A percentile compares a stretch with the other conserved stretches of the same genome.
Conservation (phyloP, 495 filamentous ascomycete genomes). For the Pyrenula aspistea region DNA sequence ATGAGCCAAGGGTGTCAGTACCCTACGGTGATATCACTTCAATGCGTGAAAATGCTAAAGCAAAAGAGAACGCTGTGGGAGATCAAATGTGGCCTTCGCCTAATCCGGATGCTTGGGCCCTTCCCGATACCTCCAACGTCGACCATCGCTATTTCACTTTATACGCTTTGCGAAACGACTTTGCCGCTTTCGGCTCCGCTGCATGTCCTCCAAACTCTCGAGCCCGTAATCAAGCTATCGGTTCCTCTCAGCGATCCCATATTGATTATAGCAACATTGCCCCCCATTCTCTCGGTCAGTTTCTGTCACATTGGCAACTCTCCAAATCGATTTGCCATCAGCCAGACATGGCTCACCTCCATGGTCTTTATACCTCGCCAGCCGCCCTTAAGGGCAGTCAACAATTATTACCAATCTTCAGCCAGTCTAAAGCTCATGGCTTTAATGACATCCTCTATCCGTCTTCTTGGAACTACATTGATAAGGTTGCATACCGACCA, state of each 20-base stretch:
- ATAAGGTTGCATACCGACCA: conserved; percentile 31
- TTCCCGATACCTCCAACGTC: conserved; percentile 25
- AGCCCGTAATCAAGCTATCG: conserved; percentile 28
- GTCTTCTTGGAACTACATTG: conserved; percentile 37
- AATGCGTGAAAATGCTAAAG: conserved; percentile 23
- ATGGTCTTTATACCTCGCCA: conserved; percentile 57
- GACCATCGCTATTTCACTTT: conserved; percentile 33
- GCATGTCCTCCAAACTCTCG: conserved; percentile 47
- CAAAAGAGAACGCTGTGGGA: conserved; percentile 10
- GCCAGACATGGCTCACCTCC: conserved; percentile 61
- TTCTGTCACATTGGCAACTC: conserved; percentile 50
- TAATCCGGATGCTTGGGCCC: conserved; percentile 25
- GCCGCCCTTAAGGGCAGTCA: conserved; percentile 48
- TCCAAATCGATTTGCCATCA: conserved; percentile 66
- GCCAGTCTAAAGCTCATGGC: conserved; percentile 53
- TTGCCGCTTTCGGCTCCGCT: conserved; percentile 32
- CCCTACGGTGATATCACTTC: conserved; percentile 46
- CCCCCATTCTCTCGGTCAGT: conserved; percentile 59
- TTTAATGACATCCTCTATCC: conserved; percentile 36
- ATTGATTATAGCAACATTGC: conserved; percentile 49
- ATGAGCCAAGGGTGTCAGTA: conserved; percentile 63
- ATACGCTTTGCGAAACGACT: conserved; percentile 27
- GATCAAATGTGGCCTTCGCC: conserved; percentile 23
- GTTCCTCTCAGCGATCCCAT: conserved; percentile 30
- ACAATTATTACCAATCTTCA: conserved; percentile 61